phyloP scores from a whole-genome alignment of 495 filamentous ascomycete genomes.

The Astrothelium macrocarpum region DNA sequence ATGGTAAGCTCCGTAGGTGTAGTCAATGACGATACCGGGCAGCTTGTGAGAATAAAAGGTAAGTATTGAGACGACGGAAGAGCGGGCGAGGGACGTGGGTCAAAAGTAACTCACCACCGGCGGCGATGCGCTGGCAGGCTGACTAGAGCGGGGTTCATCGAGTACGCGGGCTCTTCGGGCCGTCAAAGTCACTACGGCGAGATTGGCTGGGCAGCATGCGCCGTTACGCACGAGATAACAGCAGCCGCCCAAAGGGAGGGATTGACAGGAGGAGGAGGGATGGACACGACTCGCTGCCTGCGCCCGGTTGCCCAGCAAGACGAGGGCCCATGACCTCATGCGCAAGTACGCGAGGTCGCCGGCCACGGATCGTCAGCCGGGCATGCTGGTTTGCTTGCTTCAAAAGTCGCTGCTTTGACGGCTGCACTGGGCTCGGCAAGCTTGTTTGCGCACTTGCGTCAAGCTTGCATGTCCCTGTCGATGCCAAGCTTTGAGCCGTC shows the following conservation, averaged over 20 bases:
- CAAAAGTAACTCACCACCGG: not conserved
- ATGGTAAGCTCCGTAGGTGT: not conserved
- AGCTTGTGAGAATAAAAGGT: not conserved
- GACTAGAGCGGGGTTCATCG: conserved; percentile 1
- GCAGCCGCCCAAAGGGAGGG: not conserved
- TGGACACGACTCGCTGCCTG: not conserved
- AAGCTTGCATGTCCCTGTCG: not conserved
- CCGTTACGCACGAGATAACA: not conserved
- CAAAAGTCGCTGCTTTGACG: not conserved
- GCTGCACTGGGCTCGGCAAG: too few species aligned
- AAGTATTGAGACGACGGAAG: not conserved
- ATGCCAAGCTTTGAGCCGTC: not conserved
- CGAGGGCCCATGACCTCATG: conserved; percentile 3
- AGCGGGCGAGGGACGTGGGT: not conserved
- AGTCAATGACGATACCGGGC: not conserved
- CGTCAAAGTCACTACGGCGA: not conserved
- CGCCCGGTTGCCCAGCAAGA: not conserved
- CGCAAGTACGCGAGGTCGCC: not conserved
- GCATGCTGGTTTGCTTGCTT: not conserved
- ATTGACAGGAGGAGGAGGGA: not conserved
- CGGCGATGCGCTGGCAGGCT: not conserved
- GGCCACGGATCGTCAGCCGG: not conserved
- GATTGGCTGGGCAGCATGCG: conserved; percentile 5
- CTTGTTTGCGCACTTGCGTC: not conserved
- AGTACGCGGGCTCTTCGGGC: not conserved